These are phyloP conservation scores for Venturia aucupariae DNA, from an alignment of 2,329 filamentous ascomycete genomes.

Conservation along the genomic window DNA sequence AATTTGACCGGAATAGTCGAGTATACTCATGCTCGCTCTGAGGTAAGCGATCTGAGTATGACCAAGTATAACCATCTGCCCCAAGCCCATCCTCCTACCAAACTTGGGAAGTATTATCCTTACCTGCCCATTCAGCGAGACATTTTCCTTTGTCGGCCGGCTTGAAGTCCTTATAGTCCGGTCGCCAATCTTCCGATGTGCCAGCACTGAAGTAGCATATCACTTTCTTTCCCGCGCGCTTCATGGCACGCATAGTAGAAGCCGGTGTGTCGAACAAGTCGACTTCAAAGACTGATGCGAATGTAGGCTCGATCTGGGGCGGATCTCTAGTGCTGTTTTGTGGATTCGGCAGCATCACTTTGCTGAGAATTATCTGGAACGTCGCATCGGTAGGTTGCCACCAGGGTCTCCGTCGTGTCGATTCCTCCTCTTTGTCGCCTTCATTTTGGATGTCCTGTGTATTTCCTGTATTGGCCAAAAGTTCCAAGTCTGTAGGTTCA, in stretches of 20 bases:
- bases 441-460: not conserved
- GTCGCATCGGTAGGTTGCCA: constrained; percentile 47
- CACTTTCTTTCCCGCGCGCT: constrained; percentile 44
- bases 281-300: constrained; percentile 43
- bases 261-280: constrained; percentile 30
- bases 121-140: constrained; percentile 22
- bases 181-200: constrained; percentile 21
- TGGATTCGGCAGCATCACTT: constrained; percentile 24
- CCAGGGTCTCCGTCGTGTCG: not conserved
- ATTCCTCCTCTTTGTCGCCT: not conserved
- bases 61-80: not conserved
- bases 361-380: constrained; percentile 54
- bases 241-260: not conserved
- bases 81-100: not conserved
- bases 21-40: not conserved
- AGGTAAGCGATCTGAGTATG: not conserved
- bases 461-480: not conserved
- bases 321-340: not conserved
- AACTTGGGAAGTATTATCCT: constrained; percentile 1
- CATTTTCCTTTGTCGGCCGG: constrained; percentile 18
- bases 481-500: not conserved
- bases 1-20: no score
- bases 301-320: not conserved
- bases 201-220: constrained; percentile 28
- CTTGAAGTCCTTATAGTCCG: constrained; percentile 20